Percentiles rank a stretch among this genome's conserved stretches.
phyloP scores from a whole-genome alignment of 306 rosid species.

The Quercus agrifolia region DNA sequence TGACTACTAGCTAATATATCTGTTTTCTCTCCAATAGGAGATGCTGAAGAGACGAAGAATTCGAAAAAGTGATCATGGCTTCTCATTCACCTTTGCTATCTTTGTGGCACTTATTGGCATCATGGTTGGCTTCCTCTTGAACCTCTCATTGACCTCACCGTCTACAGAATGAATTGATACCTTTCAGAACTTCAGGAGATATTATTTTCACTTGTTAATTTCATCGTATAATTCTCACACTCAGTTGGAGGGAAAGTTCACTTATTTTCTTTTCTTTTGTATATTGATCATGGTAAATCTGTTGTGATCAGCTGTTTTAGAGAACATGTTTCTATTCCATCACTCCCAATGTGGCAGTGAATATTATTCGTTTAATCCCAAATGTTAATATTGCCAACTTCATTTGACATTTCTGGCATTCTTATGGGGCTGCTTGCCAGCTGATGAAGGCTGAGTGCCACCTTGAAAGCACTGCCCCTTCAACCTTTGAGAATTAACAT shows the following conservation, averaged over 20 bases:
- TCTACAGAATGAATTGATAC: constrained; percentile 41
- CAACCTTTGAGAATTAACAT: no score
- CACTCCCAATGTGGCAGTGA: neutral
- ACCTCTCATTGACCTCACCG: constrained; percentile 62
- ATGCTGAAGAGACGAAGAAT: constrained; percentile 56
- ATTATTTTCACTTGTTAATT: neutral
- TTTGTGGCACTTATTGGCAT: constrained; percentile 77
- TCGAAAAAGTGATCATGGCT: constrained; percentile 62
- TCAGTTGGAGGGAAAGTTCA: constrained; percentile 11
- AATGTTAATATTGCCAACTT: neutral
- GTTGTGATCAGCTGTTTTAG: constrained; percentile 18
- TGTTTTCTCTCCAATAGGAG: neutral
- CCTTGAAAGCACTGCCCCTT: no score
- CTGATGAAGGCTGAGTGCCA: no score
- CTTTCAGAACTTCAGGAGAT: constrained; percentile 1
- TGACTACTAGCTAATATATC: neutral
- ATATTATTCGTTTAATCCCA: neutral
- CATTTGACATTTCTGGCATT: no score
- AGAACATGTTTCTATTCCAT: neutral
- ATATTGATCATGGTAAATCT: constrained; percentile 17
- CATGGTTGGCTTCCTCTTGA: constrained; percentile 80
- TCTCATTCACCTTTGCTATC: constrained; percentile 67
- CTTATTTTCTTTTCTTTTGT: constrained; percentile 9
- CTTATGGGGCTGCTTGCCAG: no score
- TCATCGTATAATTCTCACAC: constrained; percentile 16